These are phyloP conservation scores for Mycosphaerella sp. DNA, from an alignment of 2,329 filamentous ascomycete species.

Conservation along the genomic window DNA sequence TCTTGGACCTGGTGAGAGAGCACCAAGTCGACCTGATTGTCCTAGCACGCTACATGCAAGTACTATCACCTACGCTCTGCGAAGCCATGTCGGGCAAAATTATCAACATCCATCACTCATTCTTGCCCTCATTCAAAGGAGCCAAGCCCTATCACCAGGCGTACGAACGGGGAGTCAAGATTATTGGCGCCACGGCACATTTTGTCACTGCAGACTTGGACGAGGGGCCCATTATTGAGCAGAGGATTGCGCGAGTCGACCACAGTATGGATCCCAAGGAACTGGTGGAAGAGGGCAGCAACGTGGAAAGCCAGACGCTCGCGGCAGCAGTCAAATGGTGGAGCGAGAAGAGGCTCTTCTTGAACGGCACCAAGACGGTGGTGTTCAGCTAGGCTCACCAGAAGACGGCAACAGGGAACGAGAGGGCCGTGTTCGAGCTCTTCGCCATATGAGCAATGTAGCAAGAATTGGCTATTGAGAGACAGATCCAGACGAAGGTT, in stretches of 20 bases:
- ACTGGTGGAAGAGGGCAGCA: slow-evolving; percentile 71
- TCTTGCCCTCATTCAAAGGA: slow-evolving; percentile 81
- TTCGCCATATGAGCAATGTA: not conserved
- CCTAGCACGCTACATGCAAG: slow-evolving; percentile 81
- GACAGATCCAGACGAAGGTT: not conserved
- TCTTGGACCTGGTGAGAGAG: slow-evolving; percentile 63
- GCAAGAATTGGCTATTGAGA: not conserved
- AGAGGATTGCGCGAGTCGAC: slow-evolving; percentile 69
- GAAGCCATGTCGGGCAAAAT: slow-evolving; percentile 74
- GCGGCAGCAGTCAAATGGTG: slow-evolving; percentile 80
- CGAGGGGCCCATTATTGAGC: slow-evolving; percentile 83
- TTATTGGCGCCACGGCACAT: slow-evolving; percentile 78
- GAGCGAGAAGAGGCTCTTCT: slow-evolving; percentile 67
- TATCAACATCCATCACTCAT: slow-evolving; percentile 89
- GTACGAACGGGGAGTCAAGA: slow-evolving; percentile 80
- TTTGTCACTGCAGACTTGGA: slow-evolving; percentile 81
- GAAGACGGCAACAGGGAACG: not conserved
- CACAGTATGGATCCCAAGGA: slow-evolving; percentile 70
- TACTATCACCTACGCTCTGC: slow-evolving; percentile 68
- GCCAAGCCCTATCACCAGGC: slow-evolving; percentile 85
- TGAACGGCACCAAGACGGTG: slow-evolving; percentile 74
- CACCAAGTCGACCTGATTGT: slow-evolving; percentile 72
- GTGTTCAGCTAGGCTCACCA: slow-evolving; percentile 52
- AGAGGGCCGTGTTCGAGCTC: not conserved
- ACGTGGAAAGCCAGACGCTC: slow-evolving; percentile 76